Conservation (phyloP, 768 basidiomycete species). For the Rhizopogon vulgaris region DNA sequence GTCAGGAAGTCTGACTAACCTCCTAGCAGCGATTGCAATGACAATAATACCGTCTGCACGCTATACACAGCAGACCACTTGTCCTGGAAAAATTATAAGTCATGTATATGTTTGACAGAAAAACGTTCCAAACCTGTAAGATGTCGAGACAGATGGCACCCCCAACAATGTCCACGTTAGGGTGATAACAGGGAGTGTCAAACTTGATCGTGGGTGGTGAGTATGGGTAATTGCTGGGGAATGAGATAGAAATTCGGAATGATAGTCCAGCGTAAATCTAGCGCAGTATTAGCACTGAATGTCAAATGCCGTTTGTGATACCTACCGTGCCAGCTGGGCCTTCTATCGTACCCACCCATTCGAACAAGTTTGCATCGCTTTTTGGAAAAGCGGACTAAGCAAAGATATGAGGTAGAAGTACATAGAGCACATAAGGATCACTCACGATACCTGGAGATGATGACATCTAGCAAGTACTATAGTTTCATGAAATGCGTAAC, state of each 20-base stretch:
- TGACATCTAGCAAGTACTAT: constrained; percentile 55
- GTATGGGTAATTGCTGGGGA: constrained; percentile 87
- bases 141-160: constrained; percentile 87
- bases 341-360: constrained; percentile 87
- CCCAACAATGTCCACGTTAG: constrained; percentile 76
- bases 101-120: neutral
- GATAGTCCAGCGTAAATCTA: constrained; percentile 75
- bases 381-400: constrained; percentile 84
- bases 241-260: constrained; percentile 80
- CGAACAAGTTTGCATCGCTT: constrained; percentile 79
- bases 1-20: constrained; percentile 40
- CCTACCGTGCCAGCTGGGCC: constrained; percentile 72
- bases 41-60: constrained; percentile 84
- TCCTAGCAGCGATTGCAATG: constrained; percentile 82
- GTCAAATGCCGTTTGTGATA: constrained; percentile 8
- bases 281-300: neutral
- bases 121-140: constrained; percentile 52
- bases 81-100: constrained; percentile 41
- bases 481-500: constrained; percentile 3
- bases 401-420: neutral
- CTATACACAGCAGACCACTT: constrained; percentile 94
- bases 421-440: constrained; percentile 5
- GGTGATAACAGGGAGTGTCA: constrained; percentile 86
- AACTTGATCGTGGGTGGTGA: constrained; percentile 81
- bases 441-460: constrained; percentile 83